Conservation (phyloP, 345 rosid species). For the Viola odorata region DNA sequence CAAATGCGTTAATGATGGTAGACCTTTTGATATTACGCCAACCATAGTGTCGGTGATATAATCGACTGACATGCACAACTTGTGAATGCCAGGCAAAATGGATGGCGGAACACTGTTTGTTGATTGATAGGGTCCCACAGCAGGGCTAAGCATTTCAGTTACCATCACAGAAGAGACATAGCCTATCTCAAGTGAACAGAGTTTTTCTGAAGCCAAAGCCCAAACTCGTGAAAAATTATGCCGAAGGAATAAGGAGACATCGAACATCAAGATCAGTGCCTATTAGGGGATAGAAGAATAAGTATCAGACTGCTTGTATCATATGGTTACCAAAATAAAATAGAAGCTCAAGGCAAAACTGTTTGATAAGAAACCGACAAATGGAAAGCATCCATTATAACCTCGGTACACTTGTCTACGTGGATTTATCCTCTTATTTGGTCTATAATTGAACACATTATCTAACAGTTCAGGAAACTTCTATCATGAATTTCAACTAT, state of each 20-base stretch:
- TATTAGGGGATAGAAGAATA: conserved; percentile 8
- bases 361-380: not conserved
- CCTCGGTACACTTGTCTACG: not conserved
- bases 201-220: conserved; percentile 66
- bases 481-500: too few relatives aligned
- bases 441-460: not conserved
- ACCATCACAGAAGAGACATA: conserved; percentile 69
- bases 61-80: conserved; percentile 70
- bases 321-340: conserved; percentile 6
- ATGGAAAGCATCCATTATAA: not conserved
- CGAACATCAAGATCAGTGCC: conserved; percentile 75
- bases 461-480: too few relatives aligned
- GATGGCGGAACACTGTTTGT: conserved; percentile 29
- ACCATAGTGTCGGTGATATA: conserved; percentile 70
- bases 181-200: conserved; percentile 79
- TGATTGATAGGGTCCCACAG: conserved; percentile 28
- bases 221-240: conserved; percentile 61
- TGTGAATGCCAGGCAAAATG: conserved; percentile 58
- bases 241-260: conserved; percentile 59
- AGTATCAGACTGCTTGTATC: conserved; percentile 1
- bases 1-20: conserved; percentile 57
- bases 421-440: not conserved
- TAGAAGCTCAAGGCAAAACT: not conserved
- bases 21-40: conserved; percentile 62
- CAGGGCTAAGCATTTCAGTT: conserved; percentile 63